Conservation (phyloP, 805 yeast genomes). For the Candida railenensis region DNA sequence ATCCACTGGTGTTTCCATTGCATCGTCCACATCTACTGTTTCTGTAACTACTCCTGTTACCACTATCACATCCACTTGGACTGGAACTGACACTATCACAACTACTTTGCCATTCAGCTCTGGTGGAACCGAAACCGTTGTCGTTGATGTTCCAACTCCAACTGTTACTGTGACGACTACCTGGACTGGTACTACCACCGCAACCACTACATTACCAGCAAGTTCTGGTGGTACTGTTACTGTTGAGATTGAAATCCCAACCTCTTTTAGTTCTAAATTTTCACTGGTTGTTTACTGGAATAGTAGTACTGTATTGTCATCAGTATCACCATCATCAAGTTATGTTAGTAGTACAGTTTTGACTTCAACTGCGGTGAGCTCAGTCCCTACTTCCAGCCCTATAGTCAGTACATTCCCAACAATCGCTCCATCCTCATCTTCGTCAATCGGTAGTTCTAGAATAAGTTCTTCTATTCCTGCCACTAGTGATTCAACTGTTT, state of each 20-base stretch:
- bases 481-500: not conserved
- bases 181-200: slow-evolving; percentile 8
- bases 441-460: not conserved
- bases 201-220: not conserved
- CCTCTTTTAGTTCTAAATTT: not conserved
- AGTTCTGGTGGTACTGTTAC: slow-evolving; percentile 4
- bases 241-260: slow-evolving; percentile 8
- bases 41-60: slow-evolving; percentile 5
- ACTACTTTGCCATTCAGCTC: slow-evolving; percentile 1
- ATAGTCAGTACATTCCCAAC: not conserved
- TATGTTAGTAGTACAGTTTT: not conserved
- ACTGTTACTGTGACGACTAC: slow-evolving; percentile 2
- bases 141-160: slow-evolving; percentile 9
- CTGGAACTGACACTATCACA: slow-evolving; percentile 10
- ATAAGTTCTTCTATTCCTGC: not conserved
- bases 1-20: not conserved
- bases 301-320: not conserved
- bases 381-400: not conserved
- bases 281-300: slow-evolving; percentile 2
- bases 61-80: slow-evolving; percentile 8
- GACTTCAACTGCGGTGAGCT: not conserved
- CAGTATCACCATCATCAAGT: not conserved
- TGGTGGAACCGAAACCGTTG: slow-evolving; percentile 8
- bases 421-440: not conserved
- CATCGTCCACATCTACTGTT: slow-evolving; percentile 7